A percentile compares a stretch with the other conserved stretches of the same genome.
These are phyloP conservation scores for Loxodes magnus DNA, from an alignment of 73 alveolate species.

Conservation along the genomic window DNA sequence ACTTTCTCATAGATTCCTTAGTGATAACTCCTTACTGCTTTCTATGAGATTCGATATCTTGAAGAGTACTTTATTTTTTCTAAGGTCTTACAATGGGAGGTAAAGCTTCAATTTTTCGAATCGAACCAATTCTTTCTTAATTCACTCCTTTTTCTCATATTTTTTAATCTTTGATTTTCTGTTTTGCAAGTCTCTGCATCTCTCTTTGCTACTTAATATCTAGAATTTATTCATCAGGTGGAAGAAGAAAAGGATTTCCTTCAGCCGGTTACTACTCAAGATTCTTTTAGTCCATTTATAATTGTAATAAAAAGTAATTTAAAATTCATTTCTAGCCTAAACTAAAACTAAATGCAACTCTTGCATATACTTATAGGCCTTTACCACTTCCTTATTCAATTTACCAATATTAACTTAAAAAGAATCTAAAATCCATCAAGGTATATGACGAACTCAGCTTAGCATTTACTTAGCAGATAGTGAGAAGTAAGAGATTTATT, in stretches of 20 bases:
- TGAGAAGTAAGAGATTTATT: too few species aligned
- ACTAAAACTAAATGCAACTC: too few species aligned
- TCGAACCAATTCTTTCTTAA: conserved; percentile 8
- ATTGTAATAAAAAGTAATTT: too few species aligned
- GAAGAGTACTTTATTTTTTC: conserved; percentile 5
- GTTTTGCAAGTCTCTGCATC: neutral
- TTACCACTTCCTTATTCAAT: too few species aligned
- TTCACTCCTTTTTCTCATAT: conserved; percentile 13
- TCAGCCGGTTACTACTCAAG: too few species aligned
- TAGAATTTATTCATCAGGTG: conserved; percentile 13
- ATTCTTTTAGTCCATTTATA: too few species aligned
- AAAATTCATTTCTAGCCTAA: too few species aligned
- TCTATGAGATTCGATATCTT: conserved; percentile 3
- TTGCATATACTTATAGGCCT: too few species aligned
- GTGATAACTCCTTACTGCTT: conserved; percentile 1
- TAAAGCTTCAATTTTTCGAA: conserved; percentile 10
- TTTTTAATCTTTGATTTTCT: neutral
- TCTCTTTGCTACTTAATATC: neutral
- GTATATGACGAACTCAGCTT: too few species aligned
- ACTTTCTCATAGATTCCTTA: neutral
- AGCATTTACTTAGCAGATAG: too few species aligned
- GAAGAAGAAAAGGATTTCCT: conserved; percentile 12
- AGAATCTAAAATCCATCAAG: too few species aligned
- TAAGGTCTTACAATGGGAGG: neutral
- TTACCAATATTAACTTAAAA: too few species aligned